Conservation (phyloP, 1,284 basidiomycete species). For the Mycena sp. region DNA sequence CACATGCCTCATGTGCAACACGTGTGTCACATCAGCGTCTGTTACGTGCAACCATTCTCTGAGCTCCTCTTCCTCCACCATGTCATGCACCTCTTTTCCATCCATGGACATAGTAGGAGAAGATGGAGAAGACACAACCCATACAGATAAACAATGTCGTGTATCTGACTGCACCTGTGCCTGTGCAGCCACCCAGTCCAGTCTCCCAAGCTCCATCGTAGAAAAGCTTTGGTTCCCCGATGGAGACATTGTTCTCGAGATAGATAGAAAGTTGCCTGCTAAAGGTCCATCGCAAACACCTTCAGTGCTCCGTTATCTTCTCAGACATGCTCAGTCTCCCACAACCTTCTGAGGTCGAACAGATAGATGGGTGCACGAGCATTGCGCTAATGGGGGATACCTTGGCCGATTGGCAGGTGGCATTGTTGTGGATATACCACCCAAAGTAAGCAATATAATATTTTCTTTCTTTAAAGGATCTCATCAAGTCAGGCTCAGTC, state of each 20-base stretch:
- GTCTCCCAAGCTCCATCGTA: too few relatives aligned
- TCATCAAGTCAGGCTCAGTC: too few relatives aligned
- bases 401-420: constrained; percentile 40
- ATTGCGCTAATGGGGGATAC: constrained; percentile 40
- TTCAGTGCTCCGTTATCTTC: constrained; percentile 25
- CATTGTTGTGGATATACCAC: constrained; percentile 46
- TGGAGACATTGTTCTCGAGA: constrained; percentile 27
- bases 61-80: too few relatives aligned
- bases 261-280: constrained; percentile 18
- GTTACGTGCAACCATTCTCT: too few relatives aligned
- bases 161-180: too few relatives aligned
- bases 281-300: constrained; percentile 22
- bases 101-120: too few relatives aligned
- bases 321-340: constrained; percentile 43
- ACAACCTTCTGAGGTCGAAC: constrained; percentile 40
- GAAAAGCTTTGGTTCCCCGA: constrained; percentile 25
- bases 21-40: too few relatives aligned
- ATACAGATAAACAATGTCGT: too few relatives aligned
- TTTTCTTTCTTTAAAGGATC: background rate
- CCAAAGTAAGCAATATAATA: constrained; percentile 36
- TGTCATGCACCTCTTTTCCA: too few relatives aligned
- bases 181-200: too few relatives aligned
- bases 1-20: too few relatives aligned
- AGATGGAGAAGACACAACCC: too few relatives aligned
- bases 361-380: constrained; percentile 42